Conservation (phyloP, 2,329 filamentous ascomycete genomes). For the Orbilia quercus region DNA sequence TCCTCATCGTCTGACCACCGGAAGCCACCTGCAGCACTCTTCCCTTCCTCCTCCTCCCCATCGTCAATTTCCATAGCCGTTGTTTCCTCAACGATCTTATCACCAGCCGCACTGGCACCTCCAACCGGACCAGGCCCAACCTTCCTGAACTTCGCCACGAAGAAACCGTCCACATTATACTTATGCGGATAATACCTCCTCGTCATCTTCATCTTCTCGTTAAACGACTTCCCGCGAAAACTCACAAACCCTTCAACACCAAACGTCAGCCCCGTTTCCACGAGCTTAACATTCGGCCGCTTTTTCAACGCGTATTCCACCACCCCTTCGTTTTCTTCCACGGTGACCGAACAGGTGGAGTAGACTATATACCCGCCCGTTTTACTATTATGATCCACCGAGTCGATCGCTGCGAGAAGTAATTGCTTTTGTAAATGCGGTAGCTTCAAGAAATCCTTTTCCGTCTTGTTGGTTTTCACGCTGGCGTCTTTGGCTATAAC, state of each 20-base stretch:
- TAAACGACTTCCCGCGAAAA: slow-evolving; percentile 91
- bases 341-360: slow-evolving; percentile 92
- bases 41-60: slow-evolving; percentile 32
- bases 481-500: slow-evolving; percentile 97
- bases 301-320: slow-evolving; percentile 93
- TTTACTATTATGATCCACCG: slow-evolving; percentile 88
- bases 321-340: slow-evolving; percentile 93
- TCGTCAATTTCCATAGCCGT: slow-evolving; percentile 55
- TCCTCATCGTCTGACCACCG: slow-evolving; percentile 80
- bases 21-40: slow-evolving; percentile 66
- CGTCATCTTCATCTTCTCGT: slow-evolving; percentile 83
- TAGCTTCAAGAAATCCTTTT: slow-evolving; percentile 90
- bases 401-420: slow-evolving; percentile 91
- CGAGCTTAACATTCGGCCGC: slow-evolving; percentile 91
- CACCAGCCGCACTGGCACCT: slow-evolving; percentile 63
- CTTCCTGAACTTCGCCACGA: slow-evolving; percentile 97
- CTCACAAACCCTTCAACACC: slow-evolving; percentile 91
- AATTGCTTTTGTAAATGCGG: slow-evolving; percentile 96
- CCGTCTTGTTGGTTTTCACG: slow-evolving; percentile 98
- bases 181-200: slow-evolving; percentile 88
- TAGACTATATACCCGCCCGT: slow-evolving; percentile 96
- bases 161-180: slow-evolving; percentile 98
- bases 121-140: slow-evolving; percentile 77
- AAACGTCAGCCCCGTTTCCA: slow-evolving; percentile 89
- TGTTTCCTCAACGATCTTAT: slow-evolving; percentile 53